Evolutionary conservation across 371 early-diverging fungal genomes (phyloP), one percentile per base, ranked within the genome.

Genomic region (Mucor mucedo): DNA sequence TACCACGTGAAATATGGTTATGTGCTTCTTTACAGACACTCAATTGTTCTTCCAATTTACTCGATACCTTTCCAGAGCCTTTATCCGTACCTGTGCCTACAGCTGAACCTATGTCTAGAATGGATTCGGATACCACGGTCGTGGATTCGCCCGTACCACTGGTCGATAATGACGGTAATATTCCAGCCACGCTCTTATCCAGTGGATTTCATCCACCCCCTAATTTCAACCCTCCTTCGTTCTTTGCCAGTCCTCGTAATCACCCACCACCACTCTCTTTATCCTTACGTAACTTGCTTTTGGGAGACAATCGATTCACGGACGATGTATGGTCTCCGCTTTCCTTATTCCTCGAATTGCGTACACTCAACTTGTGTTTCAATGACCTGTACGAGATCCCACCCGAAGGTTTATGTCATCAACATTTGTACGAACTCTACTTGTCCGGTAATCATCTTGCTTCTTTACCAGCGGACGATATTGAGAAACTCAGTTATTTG

Each of bases 1-100:
- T 97, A 4, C 95, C 95, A 1, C 78, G 84, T 4, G 92, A 93
- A 47, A 92, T 97, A 16, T 96, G 96, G 96, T 71, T 84, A 49
- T 91, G 92, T 72, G 72, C 83, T 10, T 80, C 76, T 11, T 79
- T 96, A 28, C 70, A 76, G 40, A 95, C 93, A 53, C 81, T 86
- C 11, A 80, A 77, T 21, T 80, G 80, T 28, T 93, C 91, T 1
- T 91, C 91, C 29, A 97, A 97, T 60, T 56, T 89, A 16, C 72
- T 97, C 4, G 74, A 72, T 29, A 40, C 61, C 0, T 77, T 77
- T 40, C 80, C 80, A 30, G 69, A 73, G 16, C 77, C 77, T 2
- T 71, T 35, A 16, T 60, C 40, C 8, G 64, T 40, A 10, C 39
- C 47, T 2, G 10, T 35, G 28, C 48, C 49, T 3, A 11, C 35